Conservation (phyloP, 257 asterid genomes). For the Nicotiana obtusifolia region DNA sequence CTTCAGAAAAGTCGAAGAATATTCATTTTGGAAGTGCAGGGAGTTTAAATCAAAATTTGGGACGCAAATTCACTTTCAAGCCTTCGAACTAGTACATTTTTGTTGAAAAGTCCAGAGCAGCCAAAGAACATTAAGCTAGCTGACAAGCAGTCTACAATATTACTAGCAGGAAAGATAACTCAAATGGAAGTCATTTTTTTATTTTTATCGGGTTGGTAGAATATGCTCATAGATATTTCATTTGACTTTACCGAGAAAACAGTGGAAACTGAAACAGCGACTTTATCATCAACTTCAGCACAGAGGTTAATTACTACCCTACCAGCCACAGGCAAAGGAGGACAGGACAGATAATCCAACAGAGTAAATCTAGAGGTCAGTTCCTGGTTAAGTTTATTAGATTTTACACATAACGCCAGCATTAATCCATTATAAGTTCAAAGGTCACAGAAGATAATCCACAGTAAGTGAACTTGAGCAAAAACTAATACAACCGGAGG, state of each 20-base stretch:
- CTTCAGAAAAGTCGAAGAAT: too few species aligned
- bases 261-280: not conserved
- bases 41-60: too few species aligned
- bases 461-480: constrained; percentile 32
- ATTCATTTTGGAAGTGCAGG: too few species aligned
- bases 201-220: not conserved
- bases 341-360: not conserved
- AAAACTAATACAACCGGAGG: constrained; percentile 28
- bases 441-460: constrained; percentile 22
- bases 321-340: not conserved
- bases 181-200: too few species aligned
- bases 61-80: too few species aligned
- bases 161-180: too few species aligned
- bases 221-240: not conserved
- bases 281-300: not conserved
- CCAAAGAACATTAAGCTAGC: too few species aligned
- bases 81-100: too few species aligned
- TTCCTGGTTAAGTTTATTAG: constrained; percentile 13
- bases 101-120: too few species aligned
- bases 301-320: not conserved
- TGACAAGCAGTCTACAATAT: too few species aligned
- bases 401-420: constrained; percentile 30
- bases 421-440: constrained; percentile 11
- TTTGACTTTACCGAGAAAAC: not conserved
- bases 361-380: not conserved